A percentile compares a stretch with the other conserved stretches of the same genome.
phyloP scores from a whole-genome alignment of 129 eudicot genomes.

The Glebionis coronaria region DNA sequence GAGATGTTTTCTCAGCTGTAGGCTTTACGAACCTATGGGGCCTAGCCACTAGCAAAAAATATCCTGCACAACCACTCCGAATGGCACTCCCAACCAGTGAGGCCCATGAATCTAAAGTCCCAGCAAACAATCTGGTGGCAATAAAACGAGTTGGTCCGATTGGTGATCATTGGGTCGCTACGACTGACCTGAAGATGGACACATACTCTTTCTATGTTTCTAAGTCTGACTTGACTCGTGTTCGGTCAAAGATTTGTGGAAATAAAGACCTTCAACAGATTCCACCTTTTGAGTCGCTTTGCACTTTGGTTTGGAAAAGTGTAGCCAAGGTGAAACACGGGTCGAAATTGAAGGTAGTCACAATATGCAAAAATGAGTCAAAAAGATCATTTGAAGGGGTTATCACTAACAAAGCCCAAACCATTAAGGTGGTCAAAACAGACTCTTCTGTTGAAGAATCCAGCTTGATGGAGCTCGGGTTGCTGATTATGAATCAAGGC shows the following conservation, averaged over 20 bases:
- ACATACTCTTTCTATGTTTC: slow-evolving; percentile 38
- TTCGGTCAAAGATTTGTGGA: slow-evolving; percentile 42
- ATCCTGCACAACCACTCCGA: slow-evolving; percentile 28
- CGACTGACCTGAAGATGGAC: slow-evolving; percentile 27
- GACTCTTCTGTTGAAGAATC: slow-evolving; percentile 34
- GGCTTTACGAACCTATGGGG: slow-evolving; percentile 52
- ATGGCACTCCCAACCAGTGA: slow-evolving; percentile 20
- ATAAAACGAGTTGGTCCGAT: slow-evolving; percentile 63
- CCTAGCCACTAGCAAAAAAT: slow-evolving; percentile 23
- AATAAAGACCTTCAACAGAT: slow-evolving; percentile 12
- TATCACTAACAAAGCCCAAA: slow-evolving; percentile 40
- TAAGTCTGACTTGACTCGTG: slow-evolving; percentile 31
- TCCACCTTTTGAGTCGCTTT: slow-evolving; percentile 58
- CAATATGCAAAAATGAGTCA: slow-evolving; percentile 40
- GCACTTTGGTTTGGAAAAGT: slow-evolving; percentile 58
- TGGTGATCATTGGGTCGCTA: slow-evolving; percentile 54
- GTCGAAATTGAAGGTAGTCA: slow-evolving; percentile 41
- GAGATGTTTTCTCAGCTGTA: slow-evolving; percentile 62
- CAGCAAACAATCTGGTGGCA: slow-evolving; percentile 32
- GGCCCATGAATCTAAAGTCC: slow-evolving; percentile 12
- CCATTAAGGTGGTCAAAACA: slow-evolving; percentile 50
- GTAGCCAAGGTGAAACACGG: slow-evolving; percentile 41
- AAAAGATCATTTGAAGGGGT: slow-evolving; percentile 12
- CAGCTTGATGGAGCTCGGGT: slow-evolving; percentile 37
- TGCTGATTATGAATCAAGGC: slow-evolving; percentile 32